phyloP scores from a whole-genome alignment of 495 filamentous ascomycete genomes.

The Talaromyces trachyspermus region DNA sequence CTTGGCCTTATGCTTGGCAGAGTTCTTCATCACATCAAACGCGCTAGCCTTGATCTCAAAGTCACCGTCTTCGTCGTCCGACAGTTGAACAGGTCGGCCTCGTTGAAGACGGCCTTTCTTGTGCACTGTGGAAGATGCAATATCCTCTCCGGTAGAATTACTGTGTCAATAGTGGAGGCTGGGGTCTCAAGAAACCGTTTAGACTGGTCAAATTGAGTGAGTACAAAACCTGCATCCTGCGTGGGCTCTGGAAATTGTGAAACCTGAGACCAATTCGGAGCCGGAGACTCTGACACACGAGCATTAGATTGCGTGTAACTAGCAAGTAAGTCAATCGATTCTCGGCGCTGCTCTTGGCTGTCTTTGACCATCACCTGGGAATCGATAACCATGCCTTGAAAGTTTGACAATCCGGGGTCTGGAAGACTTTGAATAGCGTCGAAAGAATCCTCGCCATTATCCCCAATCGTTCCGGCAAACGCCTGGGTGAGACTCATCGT shows the following conservation, averaged over 20 bases:
- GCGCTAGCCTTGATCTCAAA: slow-evolving; percentile 46
- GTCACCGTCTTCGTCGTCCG: slow-evolving; percentile 28
- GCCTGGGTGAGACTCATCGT: slow-evolving; percentile 81
- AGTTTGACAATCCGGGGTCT: slow-evolving; percentile 41
- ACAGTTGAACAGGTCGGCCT: slow-evolving; percentile 25
- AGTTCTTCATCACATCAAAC: slow-evolving; percentile 73
- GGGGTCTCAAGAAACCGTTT: slow-evolving; percentile 58
- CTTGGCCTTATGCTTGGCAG: slow-evolving; percentile 45
- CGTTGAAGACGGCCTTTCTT: slow-evolving; percentile 51
- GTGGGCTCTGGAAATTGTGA: slow-evolving; percentile 68
- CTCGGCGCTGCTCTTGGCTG: slow-evolving; percentile 46
- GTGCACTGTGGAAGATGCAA: slow-evolving; percentile 54
- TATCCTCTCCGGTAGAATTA: slow-evolving; percentile 46
- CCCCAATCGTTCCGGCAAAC: slow-evolving; percentile 85
- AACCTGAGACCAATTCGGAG: slow-evolving; percentile 45
- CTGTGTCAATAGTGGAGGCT: slow-evolving; percentile 63
- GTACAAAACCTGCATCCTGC: slow-evolving; percentile 73
- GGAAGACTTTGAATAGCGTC: slow-evolving; percentile 27
- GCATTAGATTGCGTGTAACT: slow-evolving; percentile 24
- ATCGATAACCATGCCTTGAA: slow-evolving; percentile 34
- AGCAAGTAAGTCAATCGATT: slow-evolving; percentile 23
- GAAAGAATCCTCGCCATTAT: slow-evolving; percentile 37
- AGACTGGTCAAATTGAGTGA: slow-evolving; percentile 46
- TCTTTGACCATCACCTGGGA: slow-evolving; percentile 56
- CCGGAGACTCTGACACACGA: slow-evolving; percentile 37